Evolutionary conservation across 129 eudicot genomes (phyloP).

Genomic region (Escallonia rubra): DNA sequence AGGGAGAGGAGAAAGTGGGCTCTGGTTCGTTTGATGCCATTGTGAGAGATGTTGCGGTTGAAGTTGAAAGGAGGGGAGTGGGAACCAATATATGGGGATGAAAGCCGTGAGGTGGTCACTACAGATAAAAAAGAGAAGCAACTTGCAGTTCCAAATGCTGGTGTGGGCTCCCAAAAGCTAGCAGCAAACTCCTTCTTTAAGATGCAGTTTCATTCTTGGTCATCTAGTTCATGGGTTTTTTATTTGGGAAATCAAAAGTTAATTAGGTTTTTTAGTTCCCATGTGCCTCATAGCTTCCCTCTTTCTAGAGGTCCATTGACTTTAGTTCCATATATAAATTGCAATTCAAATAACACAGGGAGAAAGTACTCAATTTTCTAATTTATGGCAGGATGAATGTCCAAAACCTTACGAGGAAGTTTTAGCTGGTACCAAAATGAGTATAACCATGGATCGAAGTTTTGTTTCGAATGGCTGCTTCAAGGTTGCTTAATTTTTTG

Average conservation of each 20-base stretch:
- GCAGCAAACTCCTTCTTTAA: not conserved
- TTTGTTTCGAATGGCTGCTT: no score
- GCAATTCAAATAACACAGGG: no score
- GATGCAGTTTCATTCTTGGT: not conserved
- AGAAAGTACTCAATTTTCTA: no score
- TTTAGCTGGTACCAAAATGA: no score
- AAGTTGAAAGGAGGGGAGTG: not conserved
- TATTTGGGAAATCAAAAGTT: no score
- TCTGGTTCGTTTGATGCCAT: slow-evolving; percentile 6
- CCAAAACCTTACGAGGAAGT: no score
- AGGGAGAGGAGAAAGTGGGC: not conserved
- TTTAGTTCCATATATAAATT: not conserved
- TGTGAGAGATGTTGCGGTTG: not conserved
- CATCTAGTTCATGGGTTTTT: not conserved
- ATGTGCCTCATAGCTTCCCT: not conserved
- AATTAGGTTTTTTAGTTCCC: not conserved
- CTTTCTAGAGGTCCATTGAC: not conserved
- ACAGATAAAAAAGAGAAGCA: not conserved
- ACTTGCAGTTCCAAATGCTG: not conserved
- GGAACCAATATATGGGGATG: not conserved
- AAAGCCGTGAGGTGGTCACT: not conserved
- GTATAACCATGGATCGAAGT: no score
- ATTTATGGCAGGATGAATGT: no score
- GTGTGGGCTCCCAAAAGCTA: not conserved
- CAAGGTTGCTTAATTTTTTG: no score